Conservation (phyloP, 495 filamentous ascomycete species). For the Bathelium albidoporum region DNA sequence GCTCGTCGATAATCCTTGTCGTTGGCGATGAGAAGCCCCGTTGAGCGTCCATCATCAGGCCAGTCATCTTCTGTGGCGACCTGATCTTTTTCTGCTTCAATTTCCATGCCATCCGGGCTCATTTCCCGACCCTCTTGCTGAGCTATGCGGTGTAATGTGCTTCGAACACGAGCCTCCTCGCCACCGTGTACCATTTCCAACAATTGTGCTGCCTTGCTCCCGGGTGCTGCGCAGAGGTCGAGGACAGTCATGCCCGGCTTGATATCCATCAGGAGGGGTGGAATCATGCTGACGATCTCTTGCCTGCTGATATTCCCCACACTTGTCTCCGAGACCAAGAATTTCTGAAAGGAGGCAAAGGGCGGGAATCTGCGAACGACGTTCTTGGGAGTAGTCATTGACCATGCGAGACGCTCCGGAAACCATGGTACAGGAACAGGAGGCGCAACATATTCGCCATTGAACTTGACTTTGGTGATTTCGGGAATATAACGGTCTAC, state of each 20-base stretch:
- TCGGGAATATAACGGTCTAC: slow-evolving; percentile 82
- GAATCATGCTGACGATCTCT: slow-evolving; percentile 97
- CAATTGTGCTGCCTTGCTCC: slow-evolving; percentile 90
- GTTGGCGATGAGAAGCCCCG: slow-evolving; percentile 87
- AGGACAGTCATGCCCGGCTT: slow-evolving; percentile 82
- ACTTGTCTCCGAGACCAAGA: slow-evolving; percentile 92
- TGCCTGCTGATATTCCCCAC: slow-evolving; percentile 96
- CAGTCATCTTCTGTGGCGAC: slow-evolving; percentile 46
- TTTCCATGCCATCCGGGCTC: slow-evolving; percentile 36
- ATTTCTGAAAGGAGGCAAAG: slow-evolving; percentile 92
- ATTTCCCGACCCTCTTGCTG: slow-evolving; percentile 40
- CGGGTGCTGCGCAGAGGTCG: slow-evolving; percentile 92
- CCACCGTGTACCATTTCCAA: slow-evolving; percentile 88
- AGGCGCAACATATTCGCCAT: slow-evolving; percentile 69
- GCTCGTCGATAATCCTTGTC: slow-evolving; percentile 90
- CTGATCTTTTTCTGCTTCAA: slow-evolving; percentile 35
- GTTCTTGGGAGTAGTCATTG: slow-evolving; percentile 92
- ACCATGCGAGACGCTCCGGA: slow-evolving; percentile 87
- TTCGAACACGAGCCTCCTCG: slow-evolving; percentile 70
- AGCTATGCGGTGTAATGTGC: slow-evolving; percentile 34
- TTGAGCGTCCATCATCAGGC: slow-evolving; percentile 72
- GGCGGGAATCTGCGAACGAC: slow-evolving; percentile 83
- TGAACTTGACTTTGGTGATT: slow-evolving; percentile 67
- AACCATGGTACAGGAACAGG: slow-evolving; percentile 79
- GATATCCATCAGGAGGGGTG: slow-evolving; percentile 84